Conservation (phyloP, 768 basidiomycete species). For the Leccinum subtestaceum region DNA sequence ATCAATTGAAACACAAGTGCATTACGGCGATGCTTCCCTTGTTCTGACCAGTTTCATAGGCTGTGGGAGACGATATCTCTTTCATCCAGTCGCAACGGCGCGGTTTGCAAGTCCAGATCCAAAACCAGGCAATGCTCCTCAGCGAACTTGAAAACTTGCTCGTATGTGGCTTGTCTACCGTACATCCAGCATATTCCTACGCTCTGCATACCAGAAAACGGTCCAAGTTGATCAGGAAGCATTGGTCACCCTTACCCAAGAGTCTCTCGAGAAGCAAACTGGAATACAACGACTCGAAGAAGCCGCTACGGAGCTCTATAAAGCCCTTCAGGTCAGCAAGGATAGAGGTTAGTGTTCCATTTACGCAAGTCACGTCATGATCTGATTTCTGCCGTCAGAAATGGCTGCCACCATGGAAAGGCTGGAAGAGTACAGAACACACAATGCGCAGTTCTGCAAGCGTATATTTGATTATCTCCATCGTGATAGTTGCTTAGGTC, state of each 20-base stretch:
- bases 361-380: background rate
- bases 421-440: slow-evolving; percentile 83
- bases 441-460: slow-evolving; percentile 92
- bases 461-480: slow-evolving; percentile 86
- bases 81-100: slow-evolving; percentile 96
- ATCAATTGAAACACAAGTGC: slow-evolving; percentile 86
- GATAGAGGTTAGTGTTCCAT: slow-evolving; percentile 63
- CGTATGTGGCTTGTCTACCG: slow-evolving; percentile 40
- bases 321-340: slow-evolving; percentile 84
- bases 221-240: slow-evolving; percentile 86
- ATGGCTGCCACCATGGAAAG: slow-evolving; percentile 98
- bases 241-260: slow-evolving; percentile 77
- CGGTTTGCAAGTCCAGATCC: slow-evolving; percentile 95
- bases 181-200: background rate
- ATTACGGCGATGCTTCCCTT: background rate
- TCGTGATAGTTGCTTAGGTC: slow-evolving; percentile 91
- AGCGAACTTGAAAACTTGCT: slow-evolving; percentile 85
- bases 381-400: slow-evolving; percentile 43
- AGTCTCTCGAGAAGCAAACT: slow-evolving; percentile 76
- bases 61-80: slow-evolving; percentile 90
- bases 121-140: slow-evolving; percentile 86
- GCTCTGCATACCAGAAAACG: slow-evolving; percentile 61
- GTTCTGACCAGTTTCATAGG: slow-evolving; percentile 46
- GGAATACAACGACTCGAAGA: slow-evolving; percentile 79
- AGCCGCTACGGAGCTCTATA: slow-evolving; percentile 88